Percentiles rank a stretch among this genome's conserved stretches.
phyloP scores from a whole-genome alignment of 2,329 filamentous ascomycete species.

The Alternaria ventricosa region DNA sequence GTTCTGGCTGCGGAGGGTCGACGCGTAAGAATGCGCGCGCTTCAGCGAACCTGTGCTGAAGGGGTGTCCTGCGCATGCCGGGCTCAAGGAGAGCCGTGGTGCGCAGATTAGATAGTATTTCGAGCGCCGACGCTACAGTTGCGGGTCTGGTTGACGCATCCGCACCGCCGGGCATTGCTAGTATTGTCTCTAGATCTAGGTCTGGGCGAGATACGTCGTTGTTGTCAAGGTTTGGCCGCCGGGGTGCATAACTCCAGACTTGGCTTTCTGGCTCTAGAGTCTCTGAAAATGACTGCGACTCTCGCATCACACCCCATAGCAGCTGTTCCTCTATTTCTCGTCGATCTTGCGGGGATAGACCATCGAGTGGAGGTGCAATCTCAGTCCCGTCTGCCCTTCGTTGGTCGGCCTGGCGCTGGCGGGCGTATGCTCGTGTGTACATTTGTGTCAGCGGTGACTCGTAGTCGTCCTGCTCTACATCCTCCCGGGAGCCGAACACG shows the following conservation, averaged over 20 bases:
- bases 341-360: constrained; percentile 31
- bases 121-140: neutral
- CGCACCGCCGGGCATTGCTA: neutral
- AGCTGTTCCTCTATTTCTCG: constrained; percentile 42
- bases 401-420: constrained; percentile 53
- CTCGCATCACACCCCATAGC: constrained; percentile 41
- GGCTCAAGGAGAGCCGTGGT: neutral
- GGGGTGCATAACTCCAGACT: constrained; percentile 31
- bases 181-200: neutral
- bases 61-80: neutral
- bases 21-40: constrained; percentile 11
- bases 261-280: constrained; percentile 22
- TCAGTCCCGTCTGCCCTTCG: constrained; percentile 32
- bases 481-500: constrained; percentile 56
- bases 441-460: constrained; percentile 57
- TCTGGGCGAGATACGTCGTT: neutral
- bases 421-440: constrained; percentile 54
- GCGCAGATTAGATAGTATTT: neutral
- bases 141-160: neutral
- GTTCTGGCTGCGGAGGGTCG: constrained; percentile 13
- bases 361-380: constrained; percentile 26
- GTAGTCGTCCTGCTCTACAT: constrained; percentile 56
- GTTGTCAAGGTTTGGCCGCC: neutral
- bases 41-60: neutral
- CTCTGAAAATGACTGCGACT: constrained; percentile 24